Evolutionary conservation across 257 asterid genomes (phyloP).

Genomic region (Scutellaria baicalensis): DNA sequence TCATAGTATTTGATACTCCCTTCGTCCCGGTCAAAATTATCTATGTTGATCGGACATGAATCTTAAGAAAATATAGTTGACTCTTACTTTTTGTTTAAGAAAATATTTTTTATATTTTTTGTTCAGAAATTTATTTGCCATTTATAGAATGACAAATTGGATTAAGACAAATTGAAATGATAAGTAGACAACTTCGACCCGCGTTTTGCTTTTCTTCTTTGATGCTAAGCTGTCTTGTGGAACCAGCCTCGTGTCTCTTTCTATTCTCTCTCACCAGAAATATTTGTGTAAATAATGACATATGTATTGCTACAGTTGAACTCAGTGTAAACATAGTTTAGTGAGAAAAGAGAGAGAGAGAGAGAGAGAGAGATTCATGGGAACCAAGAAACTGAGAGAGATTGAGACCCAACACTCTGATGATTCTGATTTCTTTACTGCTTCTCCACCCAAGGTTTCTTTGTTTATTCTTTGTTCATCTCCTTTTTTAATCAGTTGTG

Average conservation of each 20-base stretch:
- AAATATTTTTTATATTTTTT: no score
- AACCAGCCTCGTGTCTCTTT: conserved; percentile 9
- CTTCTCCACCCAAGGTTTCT: conserved; percentile 26
- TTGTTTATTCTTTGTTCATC: background rate
- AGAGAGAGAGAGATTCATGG: conserved; percentile 19
- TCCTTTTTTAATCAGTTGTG: background rate
- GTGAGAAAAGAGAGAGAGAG: background rate
- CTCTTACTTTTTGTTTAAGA: no score
- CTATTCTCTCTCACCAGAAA: conserved; percentile 13
- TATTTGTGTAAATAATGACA: background rate
- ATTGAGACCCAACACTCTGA: conserved; percentile 9
- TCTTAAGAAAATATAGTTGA: no score
- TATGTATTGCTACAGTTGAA: background rate
- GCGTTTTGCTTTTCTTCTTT: conserved; percentile 19
- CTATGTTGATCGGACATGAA: no score
- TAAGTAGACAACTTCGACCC: no score
- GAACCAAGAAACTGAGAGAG: conserved; percentile 18
- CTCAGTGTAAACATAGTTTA: conserved; percentile 1
- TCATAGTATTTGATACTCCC: no score
- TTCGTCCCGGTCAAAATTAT: no score
- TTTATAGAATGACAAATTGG: no score
- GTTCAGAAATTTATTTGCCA: no score
- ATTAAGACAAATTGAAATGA: no score
- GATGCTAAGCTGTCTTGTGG: conserved; percentile 13
- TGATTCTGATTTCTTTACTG: conserved; percentile 18